A percentile compares a stretch with the other conserved stretches of the same genome.
These are phyloP conservation scores for Scheffersomyces quercinus DNA, from an alignment of 1,139 yeast species.

Conservation along the genomic window DNA sequence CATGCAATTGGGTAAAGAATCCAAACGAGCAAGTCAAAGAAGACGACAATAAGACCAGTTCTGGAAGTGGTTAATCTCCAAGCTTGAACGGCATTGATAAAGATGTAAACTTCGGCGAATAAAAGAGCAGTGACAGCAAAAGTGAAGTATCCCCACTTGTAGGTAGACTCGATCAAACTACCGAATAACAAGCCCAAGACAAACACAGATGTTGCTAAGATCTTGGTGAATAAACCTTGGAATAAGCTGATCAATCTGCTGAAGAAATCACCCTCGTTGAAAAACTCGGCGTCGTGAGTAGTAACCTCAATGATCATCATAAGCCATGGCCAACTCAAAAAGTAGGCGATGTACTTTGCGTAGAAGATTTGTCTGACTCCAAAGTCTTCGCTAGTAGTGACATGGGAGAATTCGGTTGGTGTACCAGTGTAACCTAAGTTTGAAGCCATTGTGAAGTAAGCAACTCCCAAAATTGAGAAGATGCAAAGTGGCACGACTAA, in stretches of 20 bases:
- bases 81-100: conserved; percentile 14
- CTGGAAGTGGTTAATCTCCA: conserved; percentile 3
- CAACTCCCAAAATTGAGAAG: conserved; percentile 46
- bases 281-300: conserved; percentile 37
- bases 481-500: conserved; percentile 48
- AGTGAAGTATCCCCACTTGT: conserved; percentile 68
- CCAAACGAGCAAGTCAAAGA: conserved; percentile 37
- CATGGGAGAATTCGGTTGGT: conserved; percentile 57
- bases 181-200: conserved; percentile 59
- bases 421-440: conserved; percentile 64
- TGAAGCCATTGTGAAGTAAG: conserved; percentile 67
- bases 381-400: conserved; percentile 33
- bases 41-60: conserved; percentile 26
- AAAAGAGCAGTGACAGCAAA: conserved; percentile 39
- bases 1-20: conserved; percentile 57
- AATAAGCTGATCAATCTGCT: conserved; percentile 24
- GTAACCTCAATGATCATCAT: conserved; percentile 49
- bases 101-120: conserved; percentile 34
- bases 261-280: conserved; percentile 27
- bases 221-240: conserved; percentile 28
- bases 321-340: conserved; percentile 59
- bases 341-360: conserved; percentile 67
- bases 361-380: conserved; percentile 65
- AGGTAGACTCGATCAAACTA: conserved; percentile 51
- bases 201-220: conserved; percentile 48